Evolutionary conservation across 108 stramenopile species (phyloP).

Genomic region (Stephanodiscus triporus): DNA sequence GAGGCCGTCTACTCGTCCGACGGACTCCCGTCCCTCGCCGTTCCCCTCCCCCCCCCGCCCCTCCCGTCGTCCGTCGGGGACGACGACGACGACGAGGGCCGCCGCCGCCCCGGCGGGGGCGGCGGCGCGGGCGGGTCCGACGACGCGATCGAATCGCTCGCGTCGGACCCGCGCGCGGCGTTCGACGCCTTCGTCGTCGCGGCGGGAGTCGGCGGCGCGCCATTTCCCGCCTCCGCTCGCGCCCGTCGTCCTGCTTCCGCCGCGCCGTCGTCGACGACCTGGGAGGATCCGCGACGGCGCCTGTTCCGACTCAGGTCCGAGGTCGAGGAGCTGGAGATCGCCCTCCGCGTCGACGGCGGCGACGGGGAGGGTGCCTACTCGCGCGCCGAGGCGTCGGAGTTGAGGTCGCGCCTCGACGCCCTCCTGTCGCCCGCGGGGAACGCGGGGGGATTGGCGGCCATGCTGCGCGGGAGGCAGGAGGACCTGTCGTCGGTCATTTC

Average conservation of each 20-base stretch:
- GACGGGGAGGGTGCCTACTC: slow-evolving; percentile 10
- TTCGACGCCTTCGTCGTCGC: slow-evolving; percentile 34
- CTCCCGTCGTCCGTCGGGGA: slow-evolving; percentile 1
- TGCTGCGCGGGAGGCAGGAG: slow-evolving; percentile 25
- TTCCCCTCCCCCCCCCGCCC: slow-evolving; percentile 52
- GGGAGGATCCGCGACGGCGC: slow-evolving; percentile 36
- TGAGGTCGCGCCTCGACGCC: slow-evolving; percentile 30
- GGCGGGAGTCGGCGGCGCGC: not conserved
- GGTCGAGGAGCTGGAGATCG: slow-evolving; percentile 37
- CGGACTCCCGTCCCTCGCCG: slow-evolving; percentile 63
- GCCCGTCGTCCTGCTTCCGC: not conserved
- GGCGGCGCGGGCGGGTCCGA: not conserved
- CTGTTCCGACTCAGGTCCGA: slow-evolving; percentile 36
- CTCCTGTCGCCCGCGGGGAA: not conserved
- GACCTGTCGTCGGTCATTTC: slow-evolving; percentile 38
- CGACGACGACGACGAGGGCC: slow-evolving; percentile 14
- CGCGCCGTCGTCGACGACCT: not conserved
- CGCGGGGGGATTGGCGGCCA: slow-evolving; percentile 9
- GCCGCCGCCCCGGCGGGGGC: too few species aligned
- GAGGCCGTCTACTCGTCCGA: slow-evolving; percentile 81
- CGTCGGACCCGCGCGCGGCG: slow-evolving; percentile 21
- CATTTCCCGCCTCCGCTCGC: not conserved
- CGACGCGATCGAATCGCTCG: slow-evolving; percentile 13
- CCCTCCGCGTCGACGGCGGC: not conserved
- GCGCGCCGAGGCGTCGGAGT: slow-evolving; percentile 11